Evolutionary conservation across 2,329 filamentous ascomycete genomes (phyloP).

Genomic region (Diaporthe nobilis): DNA sequence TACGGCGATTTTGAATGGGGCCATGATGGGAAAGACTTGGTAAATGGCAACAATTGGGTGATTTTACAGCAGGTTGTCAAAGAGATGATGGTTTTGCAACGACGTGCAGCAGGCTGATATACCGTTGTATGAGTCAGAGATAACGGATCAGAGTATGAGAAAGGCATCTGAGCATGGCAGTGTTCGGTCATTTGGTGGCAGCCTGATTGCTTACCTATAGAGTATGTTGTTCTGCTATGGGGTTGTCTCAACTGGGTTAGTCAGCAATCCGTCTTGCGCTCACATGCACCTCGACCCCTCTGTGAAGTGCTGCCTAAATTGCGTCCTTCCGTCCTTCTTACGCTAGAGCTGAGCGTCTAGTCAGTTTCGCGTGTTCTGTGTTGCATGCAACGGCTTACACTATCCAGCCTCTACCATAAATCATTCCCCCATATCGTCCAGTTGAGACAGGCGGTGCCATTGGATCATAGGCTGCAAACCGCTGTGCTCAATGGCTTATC

Average conservation of each 20-base stretch:
- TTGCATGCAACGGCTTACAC: not conserved
- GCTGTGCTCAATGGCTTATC: conserved; percentile 5
- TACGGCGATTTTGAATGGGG: not conserved
- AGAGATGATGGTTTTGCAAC: not conserved
- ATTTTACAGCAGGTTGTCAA: not conserved
- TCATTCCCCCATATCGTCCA: not conserved
- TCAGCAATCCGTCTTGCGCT: too few species aligned
- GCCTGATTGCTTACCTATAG: not conserved
- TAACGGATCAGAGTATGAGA: not conserved
- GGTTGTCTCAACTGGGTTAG: too few species aligned
- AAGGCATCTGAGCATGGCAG: not conserved
- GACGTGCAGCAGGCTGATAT: not conserved
- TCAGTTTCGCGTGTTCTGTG: not conserved
- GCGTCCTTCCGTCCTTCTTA: not conserved
- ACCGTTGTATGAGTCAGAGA: not conserved
- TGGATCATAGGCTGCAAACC: not conserved
- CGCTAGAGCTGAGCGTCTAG: not conserved
- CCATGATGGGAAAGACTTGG: not conserved
- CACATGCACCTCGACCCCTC: too few species aligned
- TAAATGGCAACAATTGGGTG: not conserved
- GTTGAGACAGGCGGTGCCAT: not conserved
- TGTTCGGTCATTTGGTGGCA: not conserved
- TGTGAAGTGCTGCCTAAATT: not conserved
- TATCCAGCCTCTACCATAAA: not conserved
- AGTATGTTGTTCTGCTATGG: not conserved